Percentiles rank a stretch among this genome's conserved stretches.
phyloP scores from a whole-genome alignment of 2,329 filamentous ascomycete species.

The Fusarium graminum region DNA sequence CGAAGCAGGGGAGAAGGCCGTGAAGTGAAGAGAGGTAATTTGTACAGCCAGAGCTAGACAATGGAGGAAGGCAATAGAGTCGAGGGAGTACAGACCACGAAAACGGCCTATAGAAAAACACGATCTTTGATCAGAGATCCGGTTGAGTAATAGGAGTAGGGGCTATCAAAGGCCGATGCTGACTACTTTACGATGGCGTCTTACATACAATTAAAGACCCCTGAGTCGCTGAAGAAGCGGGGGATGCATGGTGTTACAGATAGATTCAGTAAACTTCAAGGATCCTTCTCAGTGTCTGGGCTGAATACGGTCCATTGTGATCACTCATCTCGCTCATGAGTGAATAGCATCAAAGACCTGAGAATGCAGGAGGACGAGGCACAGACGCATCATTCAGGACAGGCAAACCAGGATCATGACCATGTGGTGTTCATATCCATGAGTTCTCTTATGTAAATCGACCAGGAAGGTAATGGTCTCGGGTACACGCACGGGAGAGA shows the following conservation, averaged over 20 bases:
- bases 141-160: slow-evolving; percentile 16
- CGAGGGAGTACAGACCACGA: not conserved
- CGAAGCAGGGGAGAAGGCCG: not conserved
- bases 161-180: slow-evolving; percentile 14
- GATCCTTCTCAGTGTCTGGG: slow-evolving; percentile 6
- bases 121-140: not conserved
- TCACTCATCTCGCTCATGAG: not conserved
- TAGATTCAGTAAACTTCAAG: not conserved
- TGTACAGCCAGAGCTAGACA: slow-evolving; percentile 13
- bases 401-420: slow-evolving; percentile 28
- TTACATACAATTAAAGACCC: slow-evolving; percentile 25
- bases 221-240: slow-evolving; percentile 14
- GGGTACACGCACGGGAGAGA: slow-evolving; percentile 23
- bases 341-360: slow-evolving; percentile 10
- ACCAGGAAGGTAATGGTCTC: slow-evolving; percentile 26
- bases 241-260: not conserved
- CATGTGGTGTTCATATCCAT: slow-evolving; percentile 7
- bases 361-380: not conserved
- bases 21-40: slow-evolving; percentile 5
- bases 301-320: slow-evolving; percentile 5
- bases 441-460: slow-evolving; percentile 6
- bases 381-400: slow-evolving; percentile 19
- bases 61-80: not conserved
- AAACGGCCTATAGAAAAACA: slow-evolving; percentile 2
- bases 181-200: slow-evolving; percentile 41